phyloP scores from a whole-genome alignment of 202 grass and related monocot genomes.

The Hordeum pubiflorum region DNA sequence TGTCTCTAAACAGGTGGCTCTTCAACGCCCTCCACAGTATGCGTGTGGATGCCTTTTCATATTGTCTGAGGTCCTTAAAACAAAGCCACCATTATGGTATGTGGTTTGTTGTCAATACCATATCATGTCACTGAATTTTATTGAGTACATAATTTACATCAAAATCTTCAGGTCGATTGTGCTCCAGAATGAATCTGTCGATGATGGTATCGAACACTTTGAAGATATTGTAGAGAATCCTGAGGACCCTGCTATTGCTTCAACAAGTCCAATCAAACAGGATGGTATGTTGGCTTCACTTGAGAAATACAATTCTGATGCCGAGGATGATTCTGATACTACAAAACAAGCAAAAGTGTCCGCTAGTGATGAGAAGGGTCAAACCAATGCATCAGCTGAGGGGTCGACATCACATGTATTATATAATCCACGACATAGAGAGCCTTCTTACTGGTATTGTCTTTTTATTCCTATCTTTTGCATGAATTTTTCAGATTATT shows the following conservation, averaged over 20 bases:
- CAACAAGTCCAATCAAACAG: constrained; percentile 23
- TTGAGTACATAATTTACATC: constrained; percentile 23
- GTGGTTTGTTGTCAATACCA: constrained; percentile 9
- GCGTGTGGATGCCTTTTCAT: constrained; percentile 90
- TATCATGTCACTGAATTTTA: not conserved
- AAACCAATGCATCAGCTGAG: constrained; percentile 30
- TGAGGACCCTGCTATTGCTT: constrained; percentile 28
- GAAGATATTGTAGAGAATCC: constrained; percentile 64
- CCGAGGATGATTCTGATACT: constrained; percentile 28
- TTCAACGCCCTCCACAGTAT: constrained; percentile 90
- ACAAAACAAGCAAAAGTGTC: constrained; percentile 1
- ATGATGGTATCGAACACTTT: constrained; percentile 90
- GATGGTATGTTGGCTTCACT: constrained; percentile 21
- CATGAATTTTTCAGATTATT: constrained; percentile 23
- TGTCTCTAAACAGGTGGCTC: constrained; percentile 57
- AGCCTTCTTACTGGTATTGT: constrained; percentile 87
- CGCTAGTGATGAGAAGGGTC: constrained; percentile 17
- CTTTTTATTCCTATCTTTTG: constrained; percentile 7
- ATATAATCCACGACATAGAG: constrained; percentile 82
- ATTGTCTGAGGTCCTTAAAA: constrained; percentile 81
- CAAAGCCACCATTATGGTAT: constrained; percentile 88
- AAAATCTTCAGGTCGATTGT: constrained; percentile 51
- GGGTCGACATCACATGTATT: constrained; percentile 25
- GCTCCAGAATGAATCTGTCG: constrained; percentile 85
- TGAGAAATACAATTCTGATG: constrained; percentile 36